Base-by-base conservation (phyloP, 2,329 filamentous ascomycete genomes). In the Botrytis aclada region DNA sequence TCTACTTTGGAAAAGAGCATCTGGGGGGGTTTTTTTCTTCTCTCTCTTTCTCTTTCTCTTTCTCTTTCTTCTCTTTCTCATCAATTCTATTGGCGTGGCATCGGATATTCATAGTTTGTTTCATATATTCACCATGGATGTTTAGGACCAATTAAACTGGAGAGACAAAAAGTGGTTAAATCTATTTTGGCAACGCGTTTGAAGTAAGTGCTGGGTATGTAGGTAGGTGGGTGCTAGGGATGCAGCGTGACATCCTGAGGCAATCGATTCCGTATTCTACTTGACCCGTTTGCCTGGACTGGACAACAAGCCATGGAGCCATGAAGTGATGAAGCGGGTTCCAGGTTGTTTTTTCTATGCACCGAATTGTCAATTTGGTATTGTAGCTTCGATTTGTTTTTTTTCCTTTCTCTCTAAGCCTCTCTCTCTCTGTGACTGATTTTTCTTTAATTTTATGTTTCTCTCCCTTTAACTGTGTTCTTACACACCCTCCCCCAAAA, bases 71-170 rank as follows among this genome's bases (percentile, higher is more conserved):
- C 32, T n/a, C 62, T 47, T 9, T 37, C 32, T 25, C 29, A 10
- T 6, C 45, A n/a, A 20, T 54, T 54, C 32, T 51, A 66, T 66
- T 66, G 63, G 45, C 47, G 43, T 37, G 25, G 45, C 64, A 51
- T 66, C 63, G 63, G 43, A 66, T 51, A 66, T 66, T 66, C 64
- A 34, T 67, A 70, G 54, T 34, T 70, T 61, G 67, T 70, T 70
- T 70, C 67, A 70, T 18, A 45, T 32, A 9, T 37, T 29, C 37
- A 34, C 5, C 64, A 67, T 37, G 45, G 64, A 45, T 70, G n/a
- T 61, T 70, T 37, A n/a, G 34, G 39, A 60, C 67, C 54, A 70
- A 70, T 70, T 60, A 70, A 60, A 70, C 34, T 61, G 54, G 54
- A 70, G 51, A 70, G 37, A 56, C 32, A 34, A 34, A 34, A 34